Evolutionary conservation across 768 basidiomycete genomes (phyloP), one percentile per base, ranked within the genome.

Genomic region (Lentinula raphanica): DNA sequence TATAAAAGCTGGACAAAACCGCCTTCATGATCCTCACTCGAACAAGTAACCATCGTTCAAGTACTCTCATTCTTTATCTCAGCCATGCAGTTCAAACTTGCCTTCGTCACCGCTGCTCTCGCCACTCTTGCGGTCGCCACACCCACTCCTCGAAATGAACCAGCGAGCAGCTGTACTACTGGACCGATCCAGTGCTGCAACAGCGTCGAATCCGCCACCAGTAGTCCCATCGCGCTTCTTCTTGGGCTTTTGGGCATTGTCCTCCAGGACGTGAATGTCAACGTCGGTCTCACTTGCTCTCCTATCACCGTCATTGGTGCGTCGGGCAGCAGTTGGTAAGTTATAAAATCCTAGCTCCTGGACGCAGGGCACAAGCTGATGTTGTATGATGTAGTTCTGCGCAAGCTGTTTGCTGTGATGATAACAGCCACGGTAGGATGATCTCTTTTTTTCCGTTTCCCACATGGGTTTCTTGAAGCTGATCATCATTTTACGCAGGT

Each of bases 221-320:
- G 38, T 19, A 44, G 60, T 23, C 55, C 58, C 17, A 58, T 57
- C n/a, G 35, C 56, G n/a, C 36, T 31, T 21, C n/a, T 66, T 17
- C 49, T 67, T 28, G 60, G 49, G n/a, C 57, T 59, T 31, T 7
- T 59, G 54, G 65, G 64, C 62, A 60, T 66, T 51, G 88, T 88
- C 67, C 71, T 90, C 5, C 79, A 89, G 7, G 87, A 46, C 28
- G 32, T 28, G 32, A 49, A 49, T 19, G 35, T 36, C 3, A 23
- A 32, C 27, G 51, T 62, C 23, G 55, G 25, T 15, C n/a, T 49
- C 15, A 32, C 45, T 5, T 64, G 63, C 55, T 32, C 42, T n/a
- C 49, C 49, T 39, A 32, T 49, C 19, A 48, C 27, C 19, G 44
- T 55, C 27, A 38, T 63, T n/a, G 51, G 27, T 64, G 65, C 0